Conservation (phyloP, 2,329 filamentous ascomycete species). For the Arthrinium puccinioides region DNA sequence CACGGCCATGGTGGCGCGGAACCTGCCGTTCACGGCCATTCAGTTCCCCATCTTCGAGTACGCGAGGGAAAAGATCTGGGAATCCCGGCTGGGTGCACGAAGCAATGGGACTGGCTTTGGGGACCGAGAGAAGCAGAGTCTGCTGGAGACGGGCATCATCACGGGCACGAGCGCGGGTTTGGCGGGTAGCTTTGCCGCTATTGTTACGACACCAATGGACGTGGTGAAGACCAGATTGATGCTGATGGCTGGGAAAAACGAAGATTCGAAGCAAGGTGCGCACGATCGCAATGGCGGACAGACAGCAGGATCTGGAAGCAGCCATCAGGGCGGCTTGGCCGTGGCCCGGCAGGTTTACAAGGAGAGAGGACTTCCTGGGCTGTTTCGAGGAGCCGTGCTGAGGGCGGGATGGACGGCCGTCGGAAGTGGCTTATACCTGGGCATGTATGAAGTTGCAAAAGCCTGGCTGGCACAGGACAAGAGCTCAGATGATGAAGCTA, state of each 20-base stretch:
- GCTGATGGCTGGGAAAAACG: constrained; percentile 51
- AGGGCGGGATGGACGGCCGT: constrained; percentile 75
- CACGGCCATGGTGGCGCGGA: constrained; percentile 70
- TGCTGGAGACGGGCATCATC: constrained; percentile 62
- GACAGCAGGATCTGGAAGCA: constrained; percentile 15
- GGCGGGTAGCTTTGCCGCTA: constrained; percentile 68
- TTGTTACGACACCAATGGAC: constrained; percentile 82
- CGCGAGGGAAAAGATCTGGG: constrained; percentile 55
- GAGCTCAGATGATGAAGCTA: not conserved
- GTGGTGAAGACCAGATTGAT: constrained; percentile 88
- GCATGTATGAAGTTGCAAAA: constrained; percentile 77
- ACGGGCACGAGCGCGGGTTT: constrained; percentile 67
- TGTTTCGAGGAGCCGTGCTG: constrained; percentile 71
- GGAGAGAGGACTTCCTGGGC: constrained; percentile 61
- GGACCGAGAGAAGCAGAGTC: no score
- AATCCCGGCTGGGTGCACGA: not conserved
- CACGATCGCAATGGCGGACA: constrained; percentile 16
- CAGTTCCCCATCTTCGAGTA: constrained; percentile 78
- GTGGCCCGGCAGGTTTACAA: constrained; percentile 59
- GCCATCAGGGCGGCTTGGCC: constrained; percentile 39
- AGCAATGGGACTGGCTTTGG: no score
- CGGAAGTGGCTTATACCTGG: constrained; percentile 77
- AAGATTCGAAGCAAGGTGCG: constrained; percentile 16
- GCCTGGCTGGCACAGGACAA: constrained; percentile 47
- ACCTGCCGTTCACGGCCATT: constrained; percentile 75